Evolutionary conservation across 257 asterid species (phyloP).

Genomic region (Gynochthodes officinalis): DNA sequence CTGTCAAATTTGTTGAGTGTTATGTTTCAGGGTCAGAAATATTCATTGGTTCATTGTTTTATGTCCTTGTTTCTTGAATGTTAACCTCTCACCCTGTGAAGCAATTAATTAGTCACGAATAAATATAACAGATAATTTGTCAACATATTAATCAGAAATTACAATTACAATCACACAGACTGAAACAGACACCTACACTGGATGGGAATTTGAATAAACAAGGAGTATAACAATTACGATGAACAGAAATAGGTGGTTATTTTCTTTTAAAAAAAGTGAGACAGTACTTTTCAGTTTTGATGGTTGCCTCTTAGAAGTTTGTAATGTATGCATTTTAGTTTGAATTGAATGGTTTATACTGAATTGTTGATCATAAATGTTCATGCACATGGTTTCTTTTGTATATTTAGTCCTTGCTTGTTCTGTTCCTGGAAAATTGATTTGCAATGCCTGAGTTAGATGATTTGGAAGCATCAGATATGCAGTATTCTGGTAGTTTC

Average conservation of each 20-base stretch:
- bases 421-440: background rate
- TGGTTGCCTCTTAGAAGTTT: background rate
- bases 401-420: background rate
- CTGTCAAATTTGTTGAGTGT: background rate
- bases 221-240: background rate
- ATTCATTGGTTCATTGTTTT: background rate
- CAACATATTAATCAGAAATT: too few species aligned
- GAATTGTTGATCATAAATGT: background rate
- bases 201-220: background rate
- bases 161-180: too few species aligned
- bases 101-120: background rate
- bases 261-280: too few species aligned
- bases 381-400: background rate
- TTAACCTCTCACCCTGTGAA: background rate
- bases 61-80: background rate
- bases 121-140: too few species aligned
- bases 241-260: background rate
- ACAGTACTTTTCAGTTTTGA: background rate
- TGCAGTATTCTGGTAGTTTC: background rate
- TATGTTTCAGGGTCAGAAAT: background rate
- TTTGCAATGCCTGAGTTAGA: background rate
- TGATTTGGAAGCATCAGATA: background rate
- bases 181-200: too few species aligned
- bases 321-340: background rate
- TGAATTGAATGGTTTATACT: background rate